These are phyloP conservation scores for Phlyctochytrium arcticum DNA, from an alignment of 192 early-diverging fungal genomes.

Conservation along the genomic window DNA sequence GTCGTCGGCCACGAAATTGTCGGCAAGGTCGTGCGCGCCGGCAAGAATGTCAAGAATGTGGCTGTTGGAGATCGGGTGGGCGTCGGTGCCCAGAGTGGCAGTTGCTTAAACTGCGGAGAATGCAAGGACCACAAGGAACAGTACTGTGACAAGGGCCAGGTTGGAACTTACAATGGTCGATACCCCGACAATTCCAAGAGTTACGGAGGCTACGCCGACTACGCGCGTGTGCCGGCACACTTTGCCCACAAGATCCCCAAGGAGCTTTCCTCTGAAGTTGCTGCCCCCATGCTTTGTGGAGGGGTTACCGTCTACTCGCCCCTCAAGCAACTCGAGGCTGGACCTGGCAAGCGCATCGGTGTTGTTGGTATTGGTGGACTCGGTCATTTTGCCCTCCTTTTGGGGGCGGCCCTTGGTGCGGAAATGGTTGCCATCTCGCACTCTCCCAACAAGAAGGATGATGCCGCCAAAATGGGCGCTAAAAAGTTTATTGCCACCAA, in stretches of 20 bases:
- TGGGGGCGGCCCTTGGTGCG: constrained; percentile 50
- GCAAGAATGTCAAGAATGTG: constrained; percentile 23
- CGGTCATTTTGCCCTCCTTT: constrained; percentile 36
- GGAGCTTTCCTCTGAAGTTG: constrained; percentile 54
- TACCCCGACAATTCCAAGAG: constrained; percentile 8
- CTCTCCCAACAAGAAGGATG: constrained; percentile 22
- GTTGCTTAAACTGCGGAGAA: constrained; percentile 27
- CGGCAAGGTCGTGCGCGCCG: constrained; percentile 11
- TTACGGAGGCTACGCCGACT: constrained; percentile 25
- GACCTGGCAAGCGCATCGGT: constrained; percentile 66
- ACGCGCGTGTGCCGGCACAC: constrained; percentile 18
- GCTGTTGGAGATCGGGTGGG: constrained; percentile 35
- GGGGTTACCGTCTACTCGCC: constrained; percentile 74
- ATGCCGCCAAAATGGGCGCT: constrained; percentile 30
- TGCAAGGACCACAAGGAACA: constrained; percentile 24
- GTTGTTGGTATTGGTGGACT: constrained; percentile 80
- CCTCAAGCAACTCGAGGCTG: constrained; percentile 51
- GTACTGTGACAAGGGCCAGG: constrained; percentile 9
- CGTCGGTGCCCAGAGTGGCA: constrained; percentile 35
- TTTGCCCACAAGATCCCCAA: constrained; percentile 58
- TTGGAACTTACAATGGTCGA: constrained; percentile 25
- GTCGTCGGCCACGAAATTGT: constrained; percentile 43
- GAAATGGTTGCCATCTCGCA: constrained; percentile 28
- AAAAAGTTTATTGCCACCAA: constrained; percentile 28
- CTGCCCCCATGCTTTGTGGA: constrained; percentile 76